phyloP scores from a whole-genome alignment of 768 basidiomycete genomes.

The Lactarius akahatsu region DNA sequence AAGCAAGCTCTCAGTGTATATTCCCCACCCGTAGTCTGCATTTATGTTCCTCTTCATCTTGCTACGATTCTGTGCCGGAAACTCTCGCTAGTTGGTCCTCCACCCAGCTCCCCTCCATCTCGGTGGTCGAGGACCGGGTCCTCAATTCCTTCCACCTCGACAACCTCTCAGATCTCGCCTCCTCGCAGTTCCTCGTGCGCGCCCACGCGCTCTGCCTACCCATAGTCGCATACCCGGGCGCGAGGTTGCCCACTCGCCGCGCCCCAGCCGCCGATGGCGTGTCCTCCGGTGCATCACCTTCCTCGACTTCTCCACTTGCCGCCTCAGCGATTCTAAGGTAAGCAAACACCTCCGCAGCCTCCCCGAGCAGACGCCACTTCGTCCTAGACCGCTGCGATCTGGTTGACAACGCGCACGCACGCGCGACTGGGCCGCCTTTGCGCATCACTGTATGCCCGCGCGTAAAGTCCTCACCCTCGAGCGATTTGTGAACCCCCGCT shows the following conservation, averaged over 20 bases:
- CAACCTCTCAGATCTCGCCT: conserved; percentile 47
- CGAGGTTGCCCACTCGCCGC: too few species aligned
- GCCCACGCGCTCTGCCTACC: conserved; percentile 52
- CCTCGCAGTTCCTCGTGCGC: conserved; percentile 43
- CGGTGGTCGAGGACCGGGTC: conserved; percentile 54
- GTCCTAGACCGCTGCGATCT: conserved; percentile 70
- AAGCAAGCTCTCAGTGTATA: too few species aligned
- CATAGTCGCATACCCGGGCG: too few species aligned
- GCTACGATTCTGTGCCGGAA: conserved; percentile 72
- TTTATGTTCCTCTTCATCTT: too few species aligned
- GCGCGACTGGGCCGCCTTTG: conserved; percentile 61
- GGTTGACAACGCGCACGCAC: conserved; percentile 44
- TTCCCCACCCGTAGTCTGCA: background rate
- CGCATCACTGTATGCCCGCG: conserved; percentile 35
- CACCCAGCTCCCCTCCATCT: conserved; percentile 45
- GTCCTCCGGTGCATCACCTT: conserved; percentile 52
- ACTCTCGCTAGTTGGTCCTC: conserved; percentile 64
- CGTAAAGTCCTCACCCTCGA: conserved; percentile 37
- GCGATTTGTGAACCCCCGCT: background rate
- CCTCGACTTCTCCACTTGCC: conserved; percentile 77
- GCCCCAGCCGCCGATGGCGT: too few species aligned
- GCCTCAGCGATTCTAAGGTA: conserved; percentile 52
- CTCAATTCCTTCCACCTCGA: conserved; percentile 80
- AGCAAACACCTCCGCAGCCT: conserved; percentile 50
- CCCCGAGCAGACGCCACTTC: conserved; percentile 53